Conservation (phyloP, 257 asterid genomes). For the Fraxinus pennsylvanica region DNA sequence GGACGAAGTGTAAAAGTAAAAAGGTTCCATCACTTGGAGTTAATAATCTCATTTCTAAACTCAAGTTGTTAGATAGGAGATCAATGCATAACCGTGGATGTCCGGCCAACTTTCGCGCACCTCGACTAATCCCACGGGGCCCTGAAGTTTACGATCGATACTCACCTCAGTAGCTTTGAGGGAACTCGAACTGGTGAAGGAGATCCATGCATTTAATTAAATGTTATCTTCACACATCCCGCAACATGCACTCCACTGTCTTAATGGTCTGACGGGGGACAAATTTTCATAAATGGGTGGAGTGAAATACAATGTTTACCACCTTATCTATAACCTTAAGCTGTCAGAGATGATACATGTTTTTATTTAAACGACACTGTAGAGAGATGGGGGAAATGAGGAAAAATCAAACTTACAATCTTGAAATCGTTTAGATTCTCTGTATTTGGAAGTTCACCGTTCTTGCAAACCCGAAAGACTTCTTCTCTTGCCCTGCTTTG, state of each 20-base stretch:
- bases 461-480: slow-evolving; percentile 25
- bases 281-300: neutral
- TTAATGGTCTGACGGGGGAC: neutral
- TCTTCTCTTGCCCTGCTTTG: slow-evolving; percentile 41
- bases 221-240: neutral
- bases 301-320: neutral
- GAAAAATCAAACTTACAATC: slow-evolving; percentile 29
- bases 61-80: neutral
- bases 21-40: neutral
- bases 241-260: neutral
- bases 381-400: neutral
- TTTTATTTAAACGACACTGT: neutral
- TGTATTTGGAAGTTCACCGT: slow-evolving; percentile 26
- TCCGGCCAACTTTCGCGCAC: no score
- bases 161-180: no score
- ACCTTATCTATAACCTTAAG: neutral
- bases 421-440: slow-evolving; percentile 28
- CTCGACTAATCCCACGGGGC: no score
- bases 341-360: neutral
- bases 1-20: neutral
- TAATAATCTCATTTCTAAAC: neutral
- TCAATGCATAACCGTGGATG: no score
- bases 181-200: no score
- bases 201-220: neutral
- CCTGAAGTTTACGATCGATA: no score